Percentiles rank a stretch among this genome's conserved stretches.
phyloP scores from a whole-genome alignment of 2,329 filamentous ascomycete genomes.

The Diaporthe vaccinii region DNA sequence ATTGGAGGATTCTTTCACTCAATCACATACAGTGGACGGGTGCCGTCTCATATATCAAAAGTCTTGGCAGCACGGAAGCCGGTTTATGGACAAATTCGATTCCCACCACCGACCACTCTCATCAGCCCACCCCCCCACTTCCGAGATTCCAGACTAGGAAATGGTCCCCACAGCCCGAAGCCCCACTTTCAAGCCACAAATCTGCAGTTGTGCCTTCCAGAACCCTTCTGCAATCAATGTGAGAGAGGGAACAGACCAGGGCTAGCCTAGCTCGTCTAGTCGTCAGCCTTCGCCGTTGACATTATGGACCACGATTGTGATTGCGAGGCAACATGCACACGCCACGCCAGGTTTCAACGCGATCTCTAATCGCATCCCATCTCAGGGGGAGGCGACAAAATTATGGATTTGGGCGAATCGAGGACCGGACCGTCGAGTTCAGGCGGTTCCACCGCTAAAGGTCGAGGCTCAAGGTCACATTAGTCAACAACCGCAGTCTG shows the following conservation, averaged over 20 bases:
- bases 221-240: slow-evolving; percentile 31
- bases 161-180: slow-evolving; percentile 6
- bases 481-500: neutral
- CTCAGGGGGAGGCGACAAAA: slow-evolving; percentile 20
- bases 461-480: neutral
- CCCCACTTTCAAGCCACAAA: neutral
- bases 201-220: slow-evolving; percentile 33
- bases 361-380: neutral
- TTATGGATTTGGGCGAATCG: neutral
- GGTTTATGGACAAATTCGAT: slow-evolving; percentile 31
- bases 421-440: neutral
- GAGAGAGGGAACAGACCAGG: slow-evolving; percentile 23
- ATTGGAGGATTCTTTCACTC: neutral
- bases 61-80: slow-evolving; percentile 19
- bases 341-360: neutral
- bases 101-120: slow-evolving; percentile 29
- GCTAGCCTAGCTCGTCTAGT: neutral
- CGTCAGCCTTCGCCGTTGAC: neutral
- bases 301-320: neutral
- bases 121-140: slow-evolving; percentile 36
- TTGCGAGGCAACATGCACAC: slow-evolving; percentile 1
- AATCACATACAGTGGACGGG: neutral
- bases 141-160: slow-evolving; percentile 32
- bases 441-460: neutral
- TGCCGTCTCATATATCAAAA: slow-evolving; percentile 28